A percentile compares a stretch with the other conserved stretches of the same genome.
Evolutionary conservation across 768 basidiomycete species (phyloP).

Genomic region (Pisolithus microcarpus): DNA sequence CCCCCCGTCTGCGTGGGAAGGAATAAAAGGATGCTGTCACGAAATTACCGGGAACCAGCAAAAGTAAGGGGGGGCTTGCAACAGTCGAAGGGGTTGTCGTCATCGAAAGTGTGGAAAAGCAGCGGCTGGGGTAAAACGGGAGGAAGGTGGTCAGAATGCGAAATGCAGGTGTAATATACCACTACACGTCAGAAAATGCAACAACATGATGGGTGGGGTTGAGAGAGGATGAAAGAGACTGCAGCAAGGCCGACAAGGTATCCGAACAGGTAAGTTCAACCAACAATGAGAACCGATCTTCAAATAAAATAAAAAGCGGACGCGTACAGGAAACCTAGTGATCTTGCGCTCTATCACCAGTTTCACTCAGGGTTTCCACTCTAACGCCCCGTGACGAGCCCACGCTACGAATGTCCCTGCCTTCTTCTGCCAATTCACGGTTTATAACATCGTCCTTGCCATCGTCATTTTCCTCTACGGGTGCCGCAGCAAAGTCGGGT

Average conservation of each 20-base stretch:
- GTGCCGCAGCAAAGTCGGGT: constrained; percentile 72
- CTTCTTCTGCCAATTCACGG: constrained; percentile 81
- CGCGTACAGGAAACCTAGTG: constrained; percentile 32
- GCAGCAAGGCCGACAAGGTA: constrained; percentile 24
- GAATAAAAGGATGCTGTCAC: constrained; percentile 11
- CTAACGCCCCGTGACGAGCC: constrained; percentile 70
- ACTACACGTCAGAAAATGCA: constrained; percentile 24
- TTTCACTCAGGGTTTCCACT: constrained; percentile 63
- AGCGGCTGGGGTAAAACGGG: constrained; percentile 16
- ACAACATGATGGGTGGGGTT: constrained; percentile 19
- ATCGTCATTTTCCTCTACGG: constrained; percentile 56
- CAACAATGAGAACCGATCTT: constrained; percentile 27
- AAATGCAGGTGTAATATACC: constrained; percentile 25
- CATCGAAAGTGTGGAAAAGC: constrained; percentile 18
- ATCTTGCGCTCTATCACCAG: constrained; percentile 43
- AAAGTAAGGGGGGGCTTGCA: constrained; percentile 20
- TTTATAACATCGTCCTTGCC: constrained; percentile 42
- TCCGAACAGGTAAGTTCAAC: constrained; percentile 28
- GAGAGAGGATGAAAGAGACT: not conserved
- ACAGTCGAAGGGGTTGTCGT: constrained; percentile 16
- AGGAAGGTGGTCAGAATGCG: constrained; percentile 25
- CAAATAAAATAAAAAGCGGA: constrained; percentile 30
- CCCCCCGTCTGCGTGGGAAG: constrained; percentile 16
- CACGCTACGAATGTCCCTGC: constrained; percentile 82
- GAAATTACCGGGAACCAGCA: constrained; percentile 21